phyloP scores from a whole-genome alignment of 1,139 yeast genomes.

The Yamadazyma dushanensis region DNA sequence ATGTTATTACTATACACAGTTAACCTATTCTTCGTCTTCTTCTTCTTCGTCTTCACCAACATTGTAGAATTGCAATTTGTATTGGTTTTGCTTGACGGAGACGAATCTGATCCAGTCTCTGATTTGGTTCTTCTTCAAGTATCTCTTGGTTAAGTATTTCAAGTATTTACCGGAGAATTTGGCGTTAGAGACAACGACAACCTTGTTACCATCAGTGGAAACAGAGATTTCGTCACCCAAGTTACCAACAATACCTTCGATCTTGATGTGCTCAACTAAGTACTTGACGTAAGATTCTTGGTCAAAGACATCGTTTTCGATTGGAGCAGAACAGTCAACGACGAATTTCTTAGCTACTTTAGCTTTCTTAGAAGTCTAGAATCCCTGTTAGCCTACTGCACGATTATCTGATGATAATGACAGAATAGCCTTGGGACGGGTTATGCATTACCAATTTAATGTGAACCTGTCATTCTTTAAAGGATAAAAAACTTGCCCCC shows the following conservation, averaged over 20 bases:
- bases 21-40: constrained; percentile 57
- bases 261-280: constrained; percentile 99
- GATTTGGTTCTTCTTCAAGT: constrained; percentile 99
- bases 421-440: constrained; percentile 59
- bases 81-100: constrained; percentile 92
- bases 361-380: constrained; percentile 77
- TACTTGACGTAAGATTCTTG: constrained; percentile 97
- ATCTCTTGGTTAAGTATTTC: constrained; percentile 98
- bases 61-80: constrained; percentile 99
- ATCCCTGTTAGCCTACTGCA: constrained; percentile 61
- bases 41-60: constrained; percentile 95
- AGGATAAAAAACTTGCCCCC: not conserved
- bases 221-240: constrained; percentile 94
- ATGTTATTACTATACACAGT: constrained; percentile 4
- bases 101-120: constrained; percentile 99
- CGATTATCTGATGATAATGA: constrained; percentile 33
- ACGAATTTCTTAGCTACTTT: constrained; percentile 84
- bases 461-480: not conserved
- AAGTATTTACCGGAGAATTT: constrained; percentile 99
- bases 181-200: constrained; percentile 86
- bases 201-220: constrained; percentile 80
- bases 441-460: constrained; percentile 14
- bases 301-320: constrained; percentile 96
- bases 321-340: constrained; percentile 97
- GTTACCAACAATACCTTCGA: constrained; percentile 95